Evolutionary conservation across 176 grass and related monocot species (phyloP).

Genomic region (Tuctoria greenei): DNA sequence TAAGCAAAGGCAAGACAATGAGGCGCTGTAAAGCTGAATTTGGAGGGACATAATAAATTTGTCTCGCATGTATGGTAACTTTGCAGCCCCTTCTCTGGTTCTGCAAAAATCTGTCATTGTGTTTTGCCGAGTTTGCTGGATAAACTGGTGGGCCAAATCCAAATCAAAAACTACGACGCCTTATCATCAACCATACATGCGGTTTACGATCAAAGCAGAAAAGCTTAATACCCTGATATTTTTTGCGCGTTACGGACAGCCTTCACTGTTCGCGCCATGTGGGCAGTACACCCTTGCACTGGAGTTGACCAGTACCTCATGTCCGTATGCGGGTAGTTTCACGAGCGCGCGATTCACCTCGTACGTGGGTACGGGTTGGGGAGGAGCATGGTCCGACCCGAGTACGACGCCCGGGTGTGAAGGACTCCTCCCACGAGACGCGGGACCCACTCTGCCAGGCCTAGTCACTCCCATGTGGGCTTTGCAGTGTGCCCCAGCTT

Average conservation of each 20-base stretch:
- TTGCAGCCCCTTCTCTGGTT: no score
- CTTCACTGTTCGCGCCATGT: background rate
- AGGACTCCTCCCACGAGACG: no score
- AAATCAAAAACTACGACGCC: no score
- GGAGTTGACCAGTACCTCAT: constrained; percentile 1
- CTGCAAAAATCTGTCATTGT: no score
- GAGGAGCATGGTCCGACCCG: background rate
- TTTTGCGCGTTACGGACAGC: background rate
- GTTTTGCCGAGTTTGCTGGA: no score
- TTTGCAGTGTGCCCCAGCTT: constrained; percentile 33
- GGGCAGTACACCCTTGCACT: background rate
- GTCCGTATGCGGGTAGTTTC: constrained; percentile 14
- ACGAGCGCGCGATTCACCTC: constrained; percentile 2
- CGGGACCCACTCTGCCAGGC: constrained; percentile 20
- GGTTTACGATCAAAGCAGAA: background rate
- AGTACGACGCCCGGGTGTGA: background rate
- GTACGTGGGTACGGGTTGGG: background rate
- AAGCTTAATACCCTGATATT: no score
- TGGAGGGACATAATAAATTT: no score
- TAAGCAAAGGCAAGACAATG: no score
- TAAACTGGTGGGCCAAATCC: no score
- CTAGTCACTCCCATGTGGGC: constrained; percentile 42
- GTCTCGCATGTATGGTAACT: no score
- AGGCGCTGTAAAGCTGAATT: no score
- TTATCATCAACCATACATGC: background rate